Evolutionary conservation across 345 rosid species (phyloP), one percentile per base, ranked within the genome.

Genomic region (Linum tenue): DNA sequence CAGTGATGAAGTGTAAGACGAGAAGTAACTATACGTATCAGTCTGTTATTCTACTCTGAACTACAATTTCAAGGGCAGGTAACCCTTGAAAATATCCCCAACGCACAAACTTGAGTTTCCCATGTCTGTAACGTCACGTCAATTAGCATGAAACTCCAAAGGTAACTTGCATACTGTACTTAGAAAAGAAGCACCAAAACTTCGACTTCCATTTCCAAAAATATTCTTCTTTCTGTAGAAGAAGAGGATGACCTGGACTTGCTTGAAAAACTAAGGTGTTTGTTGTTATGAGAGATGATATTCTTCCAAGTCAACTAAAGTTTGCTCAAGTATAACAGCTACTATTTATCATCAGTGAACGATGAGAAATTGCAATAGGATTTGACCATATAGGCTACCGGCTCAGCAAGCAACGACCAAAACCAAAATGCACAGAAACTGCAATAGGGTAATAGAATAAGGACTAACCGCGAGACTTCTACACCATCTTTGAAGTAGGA

Each of bases 391-490:
- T 22, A 22, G 31, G 31, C 31, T 22, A 8, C 15, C 17, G 44
- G 44, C 36, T 16, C 11, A 10, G 16, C 57, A n/a, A 37, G 56
- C 43, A 48, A 62, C 39, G 44, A n/a, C 39, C 17, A 37, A 51
- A 7, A 31, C 55, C 22, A 41, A 12, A 56, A n/a, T 12, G 42
- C 44, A 56, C 0, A 51, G 39, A 63, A 50, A 59, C 7, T 67
- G 41, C 37, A 10, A 41, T 7, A 38, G 53, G 56, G 59, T 39
- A 50, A 64, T 31, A n/a, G 64, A 77, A 69, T 40, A 38, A 56
- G 64, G 73, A 77, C 86, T 81, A 50, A 94, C 96, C 96, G 90
- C 41, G 78, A 53, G 56, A 90, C 96, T 79, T 88, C 92, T 68
- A 76, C 87, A 44, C 62, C 73, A 35, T 88, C 78, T 66, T 84